A percentile compares a stretch with the other conserved stretches of the same genome.
Conservation (phyloP, 2,329 filamentous ascomycete genomes). For the Microcyclosporella mali region DNA sequence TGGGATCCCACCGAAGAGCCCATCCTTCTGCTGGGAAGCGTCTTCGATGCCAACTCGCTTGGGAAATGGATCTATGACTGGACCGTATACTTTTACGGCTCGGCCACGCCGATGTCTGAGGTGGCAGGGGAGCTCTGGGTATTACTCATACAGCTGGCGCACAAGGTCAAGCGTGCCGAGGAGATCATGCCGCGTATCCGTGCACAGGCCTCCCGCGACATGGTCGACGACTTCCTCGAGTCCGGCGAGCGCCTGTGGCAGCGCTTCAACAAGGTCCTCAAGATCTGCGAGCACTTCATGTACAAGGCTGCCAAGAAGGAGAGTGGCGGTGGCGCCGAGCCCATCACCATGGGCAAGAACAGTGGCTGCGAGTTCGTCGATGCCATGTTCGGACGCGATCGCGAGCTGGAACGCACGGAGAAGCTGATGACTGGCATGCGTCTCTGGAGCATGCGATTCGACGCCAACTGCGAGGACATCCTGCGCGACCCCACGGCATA, state of each 20-base stretch:
- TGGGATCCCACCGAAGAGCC: constrained; percentile 94
- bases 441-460: constrained; percentile 88
- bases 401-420: constrained; percentile 83
- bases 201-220: constrained; percentile 65
- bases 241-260: constrained; percentile 80
- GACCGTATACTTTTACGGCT: constrained; percentile 86
- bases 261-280: constrained; percentile 79
- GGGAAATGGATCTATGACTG: constrained; percentile 99
- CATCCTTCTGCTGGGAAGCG: constrained; percentile 87
- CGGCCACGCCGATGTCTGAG: constrained; percentile 76
- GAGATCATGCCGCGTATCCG: constrained; percentile 69
- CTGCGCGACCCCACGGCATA: constrained; percentile 50
- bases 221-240: constrained; percentile 84
- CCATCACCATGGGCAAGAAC: constrained; percentile 76
- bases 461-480: constrained; percentile 92
- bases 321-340: constrained; percentile 51
- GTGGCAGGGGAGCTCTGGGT: constrained; percentile 94
- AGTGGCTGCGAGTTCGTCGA: constrained; percentile 93
- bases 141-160: constrained; percentile 83
- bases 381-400: constrained; percentile 86
- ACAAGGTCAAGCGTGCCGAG: constrained; percentile 87
- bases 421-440: constrained; percentile 85
- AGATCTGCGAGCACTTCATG: constrained; percentile 91
- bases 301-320: constrained; percentile 76
- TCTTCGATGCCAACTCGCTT: constrained; percentile 94